Evolutionary conservation across 1,284 basidiomycete genomes (phyloP), one percentile per base, ranked within the genome.

Genomic region (Ceratobasidium sp.): DNA sequence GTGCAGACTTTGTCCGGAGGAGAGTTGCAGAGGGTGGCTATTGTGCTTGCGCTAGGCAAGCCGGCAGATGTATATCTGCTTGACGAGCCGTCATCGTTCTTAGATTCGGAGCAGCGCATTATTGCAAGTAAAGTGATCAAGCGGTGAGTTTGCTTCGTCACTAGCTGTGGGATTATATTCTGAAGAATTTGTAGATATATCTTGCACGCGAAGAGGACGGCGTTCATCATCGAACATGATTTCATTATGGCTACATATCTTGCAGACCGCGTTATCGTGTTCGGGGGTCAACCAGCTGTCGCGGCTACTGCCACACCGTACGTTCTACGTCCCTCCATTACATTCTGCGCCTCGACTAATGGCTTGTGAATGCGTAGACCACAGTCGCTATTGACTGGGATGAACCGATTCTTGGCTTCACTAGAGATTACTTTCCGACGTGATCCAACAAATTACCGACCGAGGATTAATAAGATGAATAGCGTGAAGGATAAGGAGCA

Each of bases 51-150:
- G 4, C 87, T 97, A 41, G 92, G 93, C 50, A 93, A 93, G 81
- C 89, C 94, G 8, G 94, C 94, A 80, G 93, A 89, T 67, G 92
- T 96, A 50, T 97, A 95, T 84, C 88, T 97, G 71, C 91, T 98
- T 75, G 96, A 98, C 82, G 95, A 87, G 78, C 84, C 84, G 24
- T 84, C 83, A 22, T 67, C 63, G 50, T 96, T 96, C 90, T 87
- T 99, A 80, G 96, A 99, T 83, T 98, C 97, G 45, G 96, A 99
- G 83, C 96, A 98, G 83, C 96, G 96, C 91, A 98, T 99, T 82
- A 93, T 96, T 78, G 94, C 97, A 7, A 93, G 92, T 81, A 97
- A 97, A 82, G 95, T 98, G 80, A 98, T 99, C 86, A 99, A 98
- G 85, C 90, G 96, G 88, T 92, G 80, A 67, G 86, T 78, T n/a